phyloP scores from a whole-genome alignment of 2,329 filamentous ascomycete genomes.

The Neofusicoccum umdonicola region DNA sequence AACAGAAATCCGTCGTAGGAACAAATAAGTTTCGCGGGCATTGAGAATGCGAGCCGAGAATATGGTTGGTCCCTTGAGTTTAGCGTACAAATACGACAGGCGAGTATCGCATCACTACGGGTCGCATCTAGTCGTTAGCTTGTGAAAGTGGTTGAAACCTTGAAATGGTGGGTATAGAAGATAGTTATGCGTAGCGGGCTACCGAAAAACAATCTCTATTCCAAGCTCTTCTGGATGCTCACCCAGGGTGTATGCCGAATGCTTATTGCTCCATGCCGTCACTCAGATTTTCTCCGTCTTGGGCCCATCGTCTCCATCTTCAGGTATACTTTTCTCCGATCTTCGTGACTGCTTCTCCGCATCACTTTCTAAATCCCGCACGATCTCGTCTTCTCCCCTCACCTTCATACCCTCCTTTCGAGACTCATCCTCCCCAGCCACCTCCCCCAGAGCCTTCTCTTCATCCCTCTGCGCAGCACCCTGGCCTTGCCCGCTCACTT shows the following conservation, averaged over 20 bases:
- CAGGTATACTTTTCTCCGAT: conserved; percentile 13
- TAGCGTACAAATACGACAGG: no score
- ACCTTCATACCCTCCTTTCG: conserved; percentile 19
- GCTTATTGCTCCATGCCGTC: background rate
- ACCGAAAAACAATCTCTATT: background rate
- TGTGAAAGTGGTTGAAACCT: no score
- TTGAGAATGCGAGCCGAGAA: no score
- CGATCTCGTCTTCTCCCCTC: background rate
- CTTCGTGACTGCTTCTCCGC: conserved; percentile 8
- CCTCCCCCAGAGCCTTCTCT: conserved; percentile 24
- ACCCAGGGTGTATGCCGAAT: background rate
- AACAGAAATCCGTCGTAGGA: no score
- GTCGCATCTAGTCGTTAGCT: no score
- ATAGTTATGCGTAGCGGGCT: no score
- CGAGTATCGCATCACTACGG: no score
- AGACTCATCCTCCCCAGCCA: conserved; percentile 22
- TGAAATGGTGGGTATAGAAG: no score
- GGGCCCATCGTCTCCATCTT: conserved; percentile 14
- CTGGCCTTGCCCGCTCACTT: conserved; percentile 23
- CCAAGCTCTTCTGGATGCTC: background rate
- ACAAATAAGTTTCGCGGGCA: no score
- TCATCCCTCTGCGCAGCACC: conserved; percentile 17
- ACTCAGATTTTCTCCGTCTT: background rate
- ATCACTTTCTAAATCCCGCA: background rate
- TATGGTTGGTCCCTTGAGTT: no score